Evolutionary conservation across 345 rosid species (phyloP), one percentile per base, ranked within the genome.

Genomic region (Arabidopsis suecica): DNA sequence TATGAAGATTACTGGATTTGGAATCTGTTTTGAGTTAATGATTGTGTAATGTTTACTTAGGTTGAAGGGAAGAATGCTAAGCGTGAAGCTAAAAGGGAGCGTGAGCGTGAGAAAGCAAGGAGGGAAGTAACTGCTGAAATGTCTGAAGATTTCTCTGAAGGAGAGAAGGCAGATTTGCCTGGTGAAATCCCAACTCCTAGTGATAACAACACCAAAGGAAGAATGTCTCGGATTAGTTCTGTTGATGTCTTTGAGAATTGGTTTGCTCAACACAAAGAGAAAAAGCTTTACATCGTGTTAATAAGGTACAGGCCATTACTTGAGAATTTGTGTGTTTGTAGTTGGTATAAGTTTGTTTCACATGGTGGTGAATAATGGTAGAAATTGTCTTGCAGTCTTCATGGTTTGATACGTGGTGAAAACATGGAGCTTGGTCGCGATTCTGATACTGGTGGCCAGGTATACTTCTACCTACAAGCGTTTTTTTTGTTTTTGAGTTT

Each of bases 401-500:
- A 90, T 78, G 96, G 96, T 59, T 78, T 90, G 72, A 82, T 90
- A 76, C 89, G 93, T 11, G 91, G 96, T 45, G 93, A 84, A 77
- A 88, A 87, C 77, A 90, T 88, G 96, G 93, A 90, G 86, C 87
- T 90, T 72, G 96, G 96, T 61, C 87, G 93, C 25, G 96, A 87
- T 78, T 90, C 93, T 56, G 96, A 90, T 79, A 90, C 96, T 9
- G 96, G 96, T 61, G 93, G 96, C 56, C 96, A 90, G 91, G 96
- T 86, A 71, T 45, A 49, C 51, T 12, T 59, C 32, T 70, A 59
- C 41, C 12, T 42, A 5, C 50, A 51, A 60, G 9, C 40, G 61
- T 30, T 13, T 74, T 0, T 37, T 36, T 42, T 25, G 9, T 36
- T 9, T 33, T 32, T 2, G 16, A 72, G 54, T 30, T 48, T 11